Base-by-base conservation (phyloP, 371 early-diverging fungal genomes). In the Parasitella parasitica region DNA sequence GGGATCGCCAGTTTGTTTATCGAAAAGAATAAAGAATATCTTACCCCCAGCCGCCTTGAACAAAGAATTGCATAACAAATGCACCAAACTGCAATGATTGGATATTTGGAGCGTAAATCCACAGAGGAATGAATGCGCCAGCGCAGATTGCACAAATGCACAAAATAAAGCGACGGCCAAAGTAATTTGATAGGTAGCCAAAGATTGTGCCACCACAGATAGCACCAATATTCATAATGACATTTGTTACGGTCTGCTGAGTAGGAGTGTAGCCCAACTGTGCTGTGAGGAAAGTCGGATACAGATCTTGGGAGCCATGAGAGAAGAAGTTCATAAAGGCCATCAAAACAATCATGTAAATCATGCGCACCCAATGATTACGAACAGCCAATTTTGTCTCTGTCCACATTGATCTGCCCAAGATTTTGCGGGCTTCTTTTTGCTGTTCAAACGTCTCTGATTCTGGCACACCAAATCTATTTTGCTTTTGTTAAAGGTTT, bases 221-320 rank as follows among this genome's bases (percentile, higher is more conserved):
- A n/a, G 90, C 89, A 20, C 90, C 90, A 22, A 84, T 15, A 46
- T 87, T 87, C 41, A 81, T 78, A 37, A 89, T 79, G 6, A 87
- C 83, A 24, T 77, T 78, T 6, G 89, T 87, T 6, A 86, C 69
- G 1, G 89, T 86, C 32, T 81, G 77, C 54, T 88, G 72, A 4
- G 67, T 60, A 13, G 82, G 53, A 0, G 76, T 70, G 59, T 83
- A 89, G 0, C 80, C 83, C 6, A 85, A 76, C 54, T 88, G 85
- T 20, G 71, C 66, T 37, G 71, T 73, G 22, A 91, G 64, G 59
- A 85, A 89, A 5, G 89, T 88, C 7, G 91, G 91, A 61, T 83
- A 90, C 28, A 91, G 63, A 69, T 90, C 92, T 36, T 89, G 89
- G 26, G 83, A 79, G 22, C 91, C 89, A 58, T 89, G 89, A 3